phyloP scores from a whole-genome alignment of 2,329 filamentous ascomycete species.

The Monascus ruber region DNA sequence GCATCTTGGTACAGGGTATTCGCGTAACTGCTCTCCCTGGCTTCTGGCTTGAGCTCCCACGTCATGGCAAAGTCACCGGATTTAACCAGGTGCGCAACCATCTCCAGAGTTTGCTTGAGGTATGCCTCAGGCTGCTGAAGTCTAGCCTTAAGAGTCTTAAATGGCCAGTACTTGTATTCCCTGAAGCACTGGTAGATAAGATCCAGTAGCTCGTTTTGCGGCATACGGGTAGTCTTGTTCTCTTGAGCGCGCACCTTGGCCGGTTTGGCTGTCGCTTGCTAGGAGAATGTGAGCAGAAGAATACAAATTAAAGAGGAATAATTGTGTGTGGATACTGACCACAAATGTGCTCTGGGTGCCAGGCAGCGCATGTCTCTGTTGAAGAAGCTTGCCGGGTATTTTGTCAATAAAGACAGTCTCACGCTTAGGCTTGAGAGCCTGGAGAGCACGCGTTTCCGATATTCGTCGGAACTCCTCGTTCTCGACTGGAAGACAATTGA shows the following conservation, averaged over 20 bases:
- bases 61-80: slow-evolving; percentile 74
- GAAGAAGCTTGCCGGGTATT: slow-evolving; percentile 41
- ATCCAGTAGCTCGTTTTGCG: slow-evolving; percentile 78
- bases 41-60: slow-evolving; percentile 69
- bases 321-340: slow-evolving; percentile 18
- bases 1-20: slow-evolving; percentile 33
- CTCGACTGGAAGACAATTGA: slow-evolving; percentile 61
- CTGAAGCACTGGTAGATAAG: slow-evolving; percentile 74
- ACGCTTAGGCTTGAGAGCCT: slow-evolving; percentile 49
- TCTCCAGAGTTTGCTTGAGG: slow-evolving; percentile 71
- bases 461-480: slow-evolving; percentile 58
- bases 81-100: slow-evolving; percentile 72
- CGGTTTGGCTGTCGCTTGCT: slow-evolving; percentile 41
- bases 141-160: slow-evolving; percentile 67
- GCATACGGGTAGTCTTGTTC: slow-evolving; percentile 82
- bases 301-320: slow-evolving; percentile 1
- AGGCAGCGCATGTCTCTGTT: slow-evolving; percentile 44
- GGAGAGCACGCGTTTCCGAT: slow-evolving; percentile 46
- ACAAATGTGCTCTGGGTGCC: slow-evolving; percentile 31
- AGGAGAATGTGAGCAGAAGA: slow-evolving; percentile 11
- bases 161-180: slow-evolving; percentile 84
- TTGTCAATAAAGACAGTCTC: slow-evolving; percentile 42
- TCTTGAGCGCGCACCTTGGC: slow-evolving; percentile 47
- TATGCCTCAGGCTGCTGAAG: slow-evolving; percentile 88
- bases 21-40: slow-evolving; percentile 43